Evolutionary conservation across 306 rosid genomes (phyloP), one percentile per base, ranked within the genome.

Genomic region (Ochetophila trinervis): DNA sequence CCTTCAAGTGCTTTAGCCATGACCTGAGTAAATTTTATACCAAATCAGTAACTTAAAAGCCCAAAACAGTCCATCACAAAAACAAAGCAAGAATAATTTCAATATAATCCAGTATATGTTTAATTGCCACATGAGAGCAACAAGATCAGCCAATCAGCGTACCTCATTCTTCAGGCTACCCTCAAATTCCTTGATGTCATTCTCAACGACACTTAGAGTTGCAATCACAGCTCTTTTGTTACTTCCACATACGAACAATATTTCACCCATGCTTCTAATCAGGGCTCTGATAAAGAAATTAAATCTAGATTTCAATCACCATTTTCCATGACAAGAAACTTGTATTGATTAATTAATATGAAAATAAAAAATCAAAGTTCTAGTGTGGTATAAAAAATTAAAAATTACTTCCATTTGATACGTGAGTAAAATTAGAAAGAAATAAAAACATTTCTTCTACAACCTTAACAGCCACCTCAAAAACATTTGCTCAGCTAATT

Each of bases 241-340:
- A 66, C 60, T 76, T 81, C 98, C 98, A 67, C 95, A 93, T 24
- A 74, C 78, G 79, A 87, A 93, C 78, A 93, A 81, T 76, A 93
- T 89, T 82, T 93, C 96, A 23, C 78, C 78, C 95, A 92, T 89
- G 65, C 98, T 92, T 82, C 86, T 82, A 66, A 92, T 78, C 61
- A 89, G 84, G 52, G 95, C 95, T 63, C 98, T 91, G 88, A 67
- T 70, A 62, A 60, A 72, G 74, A 69, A 21, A 13, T 12, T 3
- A 65, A 20, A 32, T 24, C 69, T 27, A 44, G 32, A 37, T 17
- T 50, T 68, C 27, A 81, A 50, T 50, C 66, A 75, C 60, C 14
- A 58, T 66, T 73, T 57, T 62, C 59, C 60, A 55, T 23, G 63
- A 78, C 44, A 51, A 45, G 52, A 57, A 19, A 62, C 36, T 44